These are phyloP conservation scores for Pseudodiploospora longispora DNA, from an alignment of 2,329 filamentous ascomycete genomes.

Conservation along the genomic window DNA sequence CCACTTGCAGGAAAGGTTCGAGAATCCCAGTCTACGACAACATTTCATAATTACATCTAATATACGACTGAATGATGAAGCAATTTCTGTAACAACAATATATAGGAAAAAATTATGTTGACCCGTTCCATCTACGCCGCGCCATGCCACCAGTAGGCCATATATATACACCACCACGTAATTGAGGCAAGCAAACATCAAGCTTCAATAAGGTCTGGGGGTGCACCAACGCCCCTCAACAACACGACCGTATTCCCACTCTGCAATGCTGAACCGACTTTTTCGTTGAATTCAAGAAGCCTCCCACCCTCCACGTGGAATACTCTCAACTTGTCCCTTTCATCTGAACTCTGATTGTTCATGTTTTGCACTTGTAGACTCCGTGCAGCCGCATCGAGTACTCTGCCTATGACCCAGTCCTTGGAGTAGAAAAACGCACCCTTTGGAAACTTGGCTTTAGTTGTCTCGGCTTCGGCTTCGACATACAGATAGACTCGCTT, in stretches of 20 bases:
- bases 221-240: slow-evolving; percentile 74
- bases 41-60: no score
- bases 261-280: slow-evolving; percentile 63
- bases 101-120: no score
- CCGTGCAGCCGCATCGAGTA: slow-evolving; percentile 71
- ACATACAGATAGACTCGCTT: slow-evolving; percentile 88
- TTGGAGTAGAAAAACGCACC: slow-evolving; percentile 73
- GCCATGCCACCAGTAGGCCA: not conserved
- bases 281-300: slow-evolving; percentile 80
- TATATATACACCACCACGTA: not conserved
- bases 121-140: no score
- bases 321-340: slow-evolving; percentile 73
- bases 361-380: slow-evolving; percentile 73
- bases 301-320: slow-evolving; percentile 91
- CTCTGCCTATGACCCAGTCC: slow-evolving; percentile 83
- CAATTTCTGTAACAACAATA: no score
- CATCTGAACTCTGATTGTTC: slow-evolving; percentile 68
- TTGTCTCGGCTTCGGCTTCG: slow-evolving; percentile 81
- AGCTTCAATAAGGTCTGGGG: slow-evolving; percentile 60
- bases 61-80: no score
- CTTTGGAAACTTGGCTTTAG: slow-evolving; percentile 73
- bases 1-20: no score
- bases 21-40: no score
- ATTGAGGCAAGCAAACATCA: slow-evolving; percentile 19
- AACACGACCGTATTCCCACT: slow-evolving; percentile 88